phyloP scores from a whole-genome alignment of 805 yeast species.

The Pichia manshurica region DNA sequence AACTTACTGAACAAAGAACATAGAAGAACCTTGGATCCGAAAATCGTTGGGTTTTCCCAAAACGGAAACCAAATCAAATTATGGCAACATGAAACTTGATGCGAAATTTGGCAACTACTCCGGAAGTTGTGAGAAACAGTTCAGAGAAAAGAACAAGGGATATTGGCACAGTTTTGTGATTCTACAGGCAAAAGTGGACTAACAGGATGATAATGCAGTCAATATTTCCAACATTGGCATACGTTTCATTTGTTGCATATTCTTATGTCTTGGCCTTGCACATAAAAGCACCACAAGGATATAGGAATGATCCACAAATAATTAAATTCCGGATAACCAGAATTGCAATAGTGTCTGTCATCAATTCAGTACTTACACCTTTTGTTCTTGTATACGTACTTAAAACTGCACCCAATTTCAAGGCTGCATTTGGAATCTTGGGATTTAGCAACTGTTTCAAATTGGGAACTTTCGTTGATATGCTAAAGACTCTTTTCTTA shows the following conservation, averaged over 20 bases:
- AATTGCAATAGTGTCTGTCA: slow-evolving; percentile 31
- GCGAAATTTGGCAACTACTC: neutral
- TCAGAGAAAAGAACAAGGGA: no score
- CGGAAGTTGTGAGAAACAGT: no score
- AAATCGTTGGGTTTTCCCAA: neutral
- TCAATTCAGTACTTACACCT: slow-evolving; percentile 30
- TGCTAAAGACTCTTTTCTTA: slow-evolving; percentile 15
- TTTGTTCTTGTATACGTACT: slow-evolving; percentile 21
- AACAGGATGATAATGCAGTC: neutral
- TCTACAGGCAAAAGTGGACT: neutral
- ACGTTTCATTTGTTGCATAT: slow-evolving; percentile 34
- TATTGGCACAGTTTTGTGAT: no score
- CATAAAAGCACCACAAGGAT: slow-evolving; percentile 19
- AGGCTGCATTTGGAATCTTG: slow-evolving; percentile 11
- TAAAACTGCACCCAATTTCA: slow-evolving; percentile 11
- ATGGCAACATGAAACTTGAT: neutral
- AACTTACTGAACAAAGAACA: no score
- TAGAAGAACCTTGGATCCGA: no score
- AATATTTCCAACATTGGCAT: slow-evolving; percentile 15
- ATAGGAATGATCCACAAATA: slow-evolving; percentile 40
- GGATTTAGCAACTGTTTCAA: slow-evolving; percentile 16
- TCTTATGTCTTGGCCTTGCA: slow-evolving; percentile 44
- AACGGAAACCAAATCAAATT: neutral
- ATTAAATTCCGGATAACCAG: slow-evolving; percentile 37
- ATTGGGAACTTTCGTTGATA: neutral